Conservation (phyloP, 441 rosid genomes). For the Mallotus japonicus region DNA sequence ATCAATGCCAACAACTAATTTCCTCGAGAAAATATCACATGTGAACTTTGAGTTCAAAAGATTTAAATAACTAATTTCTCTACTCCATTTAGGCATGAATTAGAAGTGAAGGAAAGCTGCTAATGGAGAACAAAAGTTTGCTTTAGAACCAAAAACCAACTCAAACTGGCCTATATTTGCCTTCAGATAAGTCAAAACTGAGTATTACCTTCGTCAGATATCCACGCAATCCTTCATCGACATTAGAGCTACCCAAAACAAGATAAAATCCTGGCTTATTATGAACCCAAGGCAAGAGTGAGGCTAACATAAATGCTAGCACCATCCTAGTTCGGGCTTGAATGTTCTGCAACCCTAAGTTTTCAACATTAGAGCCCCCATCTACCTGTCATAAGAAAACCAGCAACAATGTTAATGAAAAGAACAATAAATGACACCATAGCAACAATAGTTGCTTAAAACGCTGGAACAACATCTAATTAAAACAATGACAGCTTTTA, state of each 20-base stretch:
- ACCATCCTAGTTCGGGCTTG: constrained; percentile 99
- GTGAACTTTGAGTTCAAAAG: background rate
- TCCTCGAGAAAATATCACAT: background rate
- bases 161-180: background rate
- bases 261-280: constrained; percentile 88
- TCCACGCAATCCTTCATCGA: constrained; percentile 96
- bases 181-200: background rate
- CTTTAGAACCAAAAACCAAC: constrained; percentile 2
- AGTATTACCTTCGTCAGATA: constrained; percentile 80
- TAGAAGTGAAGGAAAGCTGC: background rate
- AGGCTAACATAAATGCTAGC: constrained; percentile 89
- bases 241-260: constrained; percentile 93
- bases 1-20: background rate
- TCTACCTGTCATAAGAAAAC: constrained; percentile 56
- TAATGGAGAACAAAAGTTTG: constrained; percentile 1
- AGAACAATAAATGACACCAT: background rate
- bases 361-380: constrained; percentile 88
- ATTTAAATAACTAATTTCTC: background rate
- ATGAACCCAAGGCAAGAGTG: constrained; percentile 97
- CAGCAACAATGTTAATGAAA: background rate
- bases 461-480: background rate
- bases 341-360: constrained; percentile 93
- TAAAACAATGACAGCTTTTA: background rate
- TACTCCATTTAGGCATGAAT: background rate
- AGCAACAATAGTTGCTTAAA: background rate